Conservation (phyloP, 805 yeast genomes). For the Metschnikowia baotianmanensis region DNA sequence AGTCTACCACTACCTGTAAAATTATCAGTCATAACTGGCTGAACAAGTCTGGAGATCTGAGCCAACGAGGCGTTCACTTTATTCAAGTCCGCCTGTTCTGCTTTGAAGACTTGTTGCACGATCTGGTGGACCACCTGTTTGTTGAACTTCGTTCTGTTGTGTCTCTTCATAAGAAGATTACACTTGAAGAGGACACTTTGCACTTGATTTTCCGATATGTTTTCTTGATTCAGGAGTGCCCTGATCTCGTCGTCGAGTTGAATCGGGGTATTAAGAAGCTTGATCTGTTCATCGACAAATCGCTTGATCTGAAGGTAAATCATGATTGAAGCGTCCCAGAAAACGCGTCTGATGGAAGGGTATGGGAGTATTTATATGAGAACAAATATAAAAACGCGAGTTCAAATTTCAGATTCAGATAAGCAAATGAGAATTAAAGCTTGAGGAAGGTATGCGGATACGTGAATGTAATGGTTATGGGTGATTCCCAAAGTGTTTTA, state of each 20-base stretch:
- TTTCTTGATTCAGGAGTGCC: conserved; percentile 12
- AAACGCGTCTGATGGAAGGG: no score
- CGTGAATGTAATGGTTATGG: no score
- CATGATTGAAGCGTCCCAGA: no score
- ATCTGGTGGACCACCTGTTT: conserved; percentile 36
- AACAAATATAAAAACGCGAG: no score
- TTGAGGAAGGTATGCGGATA: no score
- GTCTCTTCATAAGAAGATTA: conserved; percentile 26
- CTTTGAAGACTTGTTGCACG: conserved; percentile 34
- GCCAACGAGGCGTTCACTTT: conserved; percentile 28
- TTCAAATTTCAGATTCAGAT: no score
- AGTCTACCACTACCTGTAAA: conserved; percentile 16
- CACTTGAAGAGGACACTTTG: conserved; percentile 23
- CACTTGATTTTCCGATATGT: conserved; percentile 14
- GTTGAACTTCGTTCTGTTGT: conserved; percentile 26
- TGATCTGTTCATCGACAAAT: conserved; percentile 34
- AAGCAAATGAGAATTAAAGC: no score
- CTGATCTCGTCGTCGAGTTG: conserved; percentile 19
- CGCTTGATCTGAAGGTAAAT: conserved; percentile 31
- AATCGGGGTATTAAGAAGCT: conserved; percentile 29
- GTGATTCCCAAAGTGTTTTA: no score
- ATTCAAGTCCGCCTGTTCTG: conserved; percentile 29
- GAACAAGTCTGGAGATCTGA: conserved; percentile 20
- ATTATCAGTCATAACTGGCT: conserved; percentile 31
- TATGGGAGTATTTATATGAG: no score